Evolutionary conservation across 1,284 basidiomycete genomes (phyloP).

Genomic region (Chiua sp.): DNA sequence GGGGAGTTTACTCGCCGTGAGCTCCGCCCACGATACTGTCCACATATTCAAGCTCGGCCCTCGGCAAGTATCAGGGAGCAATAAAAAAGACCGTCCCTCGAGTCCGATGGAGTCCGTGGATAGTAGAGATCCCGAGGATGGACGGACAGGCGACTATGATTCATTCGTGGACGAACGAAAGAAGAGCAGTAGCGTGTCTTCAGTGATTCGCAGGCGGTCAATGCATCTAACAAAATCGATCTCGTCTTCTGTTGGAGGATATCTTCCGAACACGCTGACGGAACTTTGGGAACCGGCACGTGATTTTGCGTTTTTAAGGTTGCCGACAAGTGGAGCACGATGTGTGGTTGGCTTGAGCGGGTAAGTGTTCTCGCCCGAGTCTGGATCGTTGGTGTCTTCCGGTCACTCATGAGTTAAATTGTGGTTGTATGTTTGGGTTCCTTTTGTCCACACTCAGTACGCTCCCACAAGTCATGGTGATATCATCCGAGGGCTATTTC

Average conservation of each 20-base stretch:
- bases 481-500: slow-evolving; percentile 95
- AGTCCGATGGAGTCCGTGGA: slow-evolving; percentile 73
- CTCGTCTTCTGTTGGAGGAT: slow-evolving; percentile 86
- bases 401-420: slow-evolving; percentile 1
- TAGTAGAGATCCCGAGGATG: slow-evolving; percentile 60
- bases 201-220: slow-evolving; percentile 73
- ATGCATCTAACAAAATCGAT: slow-evolving; percentile 81
- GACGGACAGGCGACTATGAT: slow-evolving; percentile 70
- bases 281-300: slow-evolving; percentile 98
- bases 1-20: slow-evolving; percentile 86
- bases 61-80: slow-evolving; percentile 27
- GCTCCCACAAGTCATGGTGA: slow-evolving; percentile 96
- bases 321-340: slow-evolving; percentile 82
- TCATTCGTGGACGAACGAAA: slow-evolving; percentile 77
- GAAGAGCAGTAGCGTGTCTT: slow-evolving; percentile 58
- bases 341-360: slow-evolving; percentile 88
- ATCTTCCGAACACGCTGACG: slow-evolving; percentile 89
- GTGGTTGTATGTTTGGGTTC: neutral
- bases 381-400: neutral
- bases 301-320: slow-evolving; percentile 92
- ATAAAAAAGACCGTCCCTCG: slow-evolving; percentile 39
- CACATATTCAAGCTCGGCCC: slow-evolving; percentile 89
- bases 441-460: slow-evolving; percentile 55
- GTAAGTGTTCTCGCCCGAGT: slow-evolving; percentile 50
- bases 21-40: slow-evolving; percentile 94